Conservation (phyloP, 164 flowering plant genomes). For the Macadamia tetraphylla region DNA sequence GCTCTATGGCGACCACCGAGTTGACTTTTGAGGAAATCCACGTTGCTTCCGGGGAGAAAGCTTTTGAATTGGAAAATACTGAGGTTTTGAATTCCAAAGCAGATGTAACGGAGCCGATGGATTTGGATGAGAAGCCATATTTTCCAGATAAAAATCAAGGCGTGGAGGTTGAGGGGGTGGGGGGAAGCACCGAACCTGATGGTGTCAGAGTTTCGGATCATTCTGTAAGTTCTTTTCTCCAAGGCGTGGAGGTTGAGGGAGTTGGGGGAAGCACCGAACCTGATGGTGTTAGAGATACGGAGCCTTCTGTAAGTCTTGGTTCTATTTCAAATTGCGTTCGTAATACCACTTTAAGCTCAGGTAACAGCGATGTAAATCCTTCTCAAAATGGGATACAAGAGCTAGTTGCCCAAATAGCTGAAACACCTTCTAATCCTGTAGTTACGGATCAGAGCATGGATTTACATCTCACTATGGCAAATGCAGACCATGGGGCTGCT, state of each 20-base stretch:
- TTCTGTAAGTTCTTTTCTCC: too few relatives aligned
- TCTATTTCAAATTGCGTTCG: conserved; percentile 1
- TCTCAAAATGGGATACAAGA: neutral
- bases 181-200: neutral
- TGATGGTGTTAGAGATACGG: neutral
- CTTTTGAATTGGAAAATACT: neutral
- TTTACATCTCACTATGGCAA: neutral
- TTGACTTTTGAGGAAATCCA: conserved; percentile 1
- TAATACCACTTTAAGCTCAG: neutral
- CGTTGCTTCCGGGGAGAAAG: conserved; percentile 4
- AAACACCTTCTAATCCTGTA: neutral
- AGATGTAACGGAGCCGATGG: neutral
- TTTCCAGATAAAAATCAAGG: too few relatives aligned
- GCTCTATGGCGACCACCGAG: neutral
- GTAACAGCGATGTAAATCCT: neutral
- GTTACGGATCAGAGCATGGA: too few relatives aligned
- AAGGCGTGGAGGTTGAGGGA: neutral
- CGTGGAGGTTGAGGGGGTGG: neutral
- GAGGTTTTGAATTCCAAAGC: neutral
- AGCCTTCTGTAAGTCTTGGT: neutral
- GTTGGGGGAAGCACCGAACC: neutral
- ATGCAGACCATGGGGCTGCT: neutral
- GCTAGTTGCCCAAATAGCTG: neutral
- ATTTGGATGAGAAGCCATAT: neutral
- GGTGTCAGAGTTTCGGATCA: neutral